Conservation (phyloP, 371 early-diverging fungal genomes). For the Rhizopus microsporus region DNA sequence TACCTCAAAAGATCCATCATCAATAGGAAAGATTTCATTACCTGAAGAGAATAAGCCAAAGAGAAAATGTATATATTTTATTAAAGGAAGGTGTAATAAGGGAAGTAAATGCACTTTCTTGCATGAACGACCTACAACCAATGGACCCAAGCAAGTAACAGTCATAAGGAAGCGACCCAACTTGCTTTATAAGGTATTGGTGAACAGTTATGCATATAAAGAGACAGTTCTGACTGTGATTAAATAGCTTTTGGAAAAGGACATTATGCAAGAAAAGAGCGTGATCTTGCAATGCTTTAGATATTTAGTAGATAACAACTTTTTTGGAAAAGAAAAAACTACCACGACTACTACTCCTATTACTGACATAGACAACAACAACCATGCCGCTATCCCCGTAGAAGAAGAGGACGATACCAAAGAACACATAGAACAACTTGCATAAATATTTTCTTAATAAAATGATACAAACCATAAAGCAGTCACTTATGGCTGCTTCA, state of each 20-base stretch:
- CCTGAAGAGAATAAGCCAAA: conserved; percentile 26
- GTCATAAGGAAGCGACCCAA: conserved; percentile 38
- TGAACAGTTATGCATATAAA: neutral
- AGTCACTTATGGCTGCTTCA: too few species aligned
- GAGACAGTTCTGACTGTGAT: neutral
- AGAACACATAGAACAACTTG: too few species aligned
- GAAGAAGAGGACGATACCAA: too few species aligned
- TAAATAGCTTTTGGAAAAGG: conserved; percentile 48
- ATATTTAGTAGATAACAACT: conserved; percentile 41
- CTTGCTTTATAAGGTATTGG: conserved; percentile 47
- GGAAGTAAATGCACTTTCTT: conserved; percentile 52
- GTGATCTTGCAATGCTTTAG: conserved; percentile 51
- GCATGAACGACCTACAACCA: conserved; percentile 40
- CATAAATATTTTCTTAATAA: too few species aligned
- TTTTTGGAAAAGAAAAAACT: conserved; percentile 23
- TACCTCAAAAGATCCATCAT: conserved; percentile 55
- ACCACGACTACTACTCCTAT: too few species aligned
- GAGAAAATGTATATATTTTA: conserved; percentile 51
- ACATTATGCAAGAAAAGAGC: conserved; percentile 56
- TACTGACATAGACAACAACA: too few species aligned
- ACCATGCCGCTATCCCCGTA: too few species aligned
- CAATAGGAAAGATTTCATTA: conserved; percentile 42
- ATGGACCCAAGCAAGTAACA: conserved; percentile 21
- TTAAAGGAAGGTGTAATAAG: conserved; percentile 41
- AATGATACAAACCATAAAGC: too few species aligned